Percentiles rank a stretch among this genome's conserved stretches.
Evolutionary conservation across 305 asterid genomes (phyloP).

Genomic region (Fraxinus nigra): DNA sequence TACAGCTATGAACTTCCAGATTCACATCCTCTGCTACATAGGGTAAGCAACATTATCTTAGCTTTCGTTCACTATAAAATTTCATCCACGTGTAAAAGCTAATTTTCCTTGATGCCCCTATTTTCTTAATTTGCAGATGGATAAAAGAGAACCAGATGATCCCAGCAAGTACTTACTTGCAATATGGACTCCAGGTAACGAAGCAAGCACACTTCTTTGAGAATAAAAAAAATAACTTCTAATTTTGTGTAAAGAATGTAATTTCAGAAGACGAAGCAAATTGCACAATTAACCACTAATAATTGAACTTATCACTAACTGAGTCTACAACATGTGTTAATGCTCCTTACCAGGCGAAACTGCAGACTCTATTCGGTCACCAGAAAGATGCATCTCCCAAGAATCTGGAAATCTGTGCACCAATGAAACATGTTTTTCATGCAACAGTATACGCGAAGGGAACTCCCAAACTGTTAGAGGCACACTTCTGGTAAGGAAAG

Average conservation of each 20-base stretch:
- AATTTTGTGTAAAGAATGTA: background rate
- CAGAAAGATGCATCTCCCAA: conserved; percentile 70
- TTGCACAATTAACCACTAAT: conserved; percentile 10
- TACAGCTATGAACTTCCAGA: conserved; percentile 97
- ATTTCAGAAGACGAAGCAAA: conserved; percentile 3
- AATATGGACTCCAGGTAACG: conserved; percentile 69
- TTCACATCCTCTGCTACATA: conserved; percentile 79
- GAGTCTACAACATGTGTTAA: conserved; percentile 19
- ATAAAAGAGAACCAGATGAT: conserved; percentile 90
- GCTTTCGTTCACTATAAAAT: conserved; percentile 16
- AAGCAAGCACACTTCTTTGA: conserved; percentile 7
- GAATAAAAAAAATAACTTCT: conserved; percentile 11
- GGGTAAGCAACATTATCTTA: conserved; percentile 55
- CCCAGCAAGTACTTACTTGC: conserved; percentile 92
- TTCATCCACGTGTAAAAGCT: conserved; percentile 15
- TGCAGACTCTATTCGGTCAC: conserved; percentile 74
- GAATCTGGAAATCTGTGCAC: conserved; percentile 64
- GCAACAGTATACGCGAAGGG: conserved; percentile 92
- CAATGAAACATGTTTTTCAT: conserved; percentile 74
- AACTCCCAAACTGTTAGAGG: conserved; percentile 88
- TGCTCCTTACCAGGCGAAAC: conserved; percentile 76
- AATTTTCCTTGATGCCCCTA: conserved; percentile 24
- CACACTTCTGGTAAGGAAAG: conserved; percentile 74
- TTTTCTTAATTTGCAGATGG: conserved; percentile 60
- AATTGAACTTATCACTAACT: conserved; percentile 13